Evolutionary conservation across 2,329 filamentous ascomycete species (phyloP), one percentile per base, ranked within the genome.

Genomic region (Ophiostoma piceae): DNA sequence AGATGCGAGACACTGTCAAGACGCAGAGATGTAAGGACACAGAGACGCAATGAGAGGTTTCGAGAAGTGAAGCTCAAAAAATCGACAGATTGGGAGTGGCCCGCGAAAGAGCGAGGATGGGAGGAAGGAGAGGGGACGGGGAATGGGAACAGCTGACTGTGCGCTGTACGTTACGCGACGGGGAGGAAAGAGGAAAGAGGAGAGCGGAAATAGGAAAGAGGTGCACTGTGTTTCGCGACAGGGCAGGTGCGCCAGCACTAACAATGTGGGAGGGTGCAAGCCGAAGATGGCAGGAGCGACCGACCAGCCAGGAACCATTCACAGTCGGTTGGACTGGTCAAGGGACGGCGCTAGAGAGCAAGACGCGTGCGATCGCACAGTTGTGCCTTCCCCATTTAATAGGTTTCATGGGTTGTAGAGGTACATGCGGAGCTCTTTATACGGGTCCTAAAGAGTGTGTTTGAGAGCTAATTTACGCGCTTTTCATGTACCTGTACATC

Each of bases 201-300:
- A 69, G 68, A 69, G 70, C 39, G 12, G 39, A 12, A 41, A 12
- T 41, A 64, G 67, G 67, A 65, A 64, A 39, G 37, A 54, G 64
- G 66, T 37, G 51, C 22, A 11, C 37, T 47, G 41, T 16, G 66
- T 67, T 65, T 70, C 70, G 70, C 70, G 70, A 71, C 70, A 57
- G 51, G 51, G 51, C 51, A 57, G 47, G 47, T 54, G 51, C 51
- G 51, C 51, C 51, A 57, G 51, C 22, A 57, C 11, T 57, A 47
- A 47, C 19, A n/a, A 43, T 43, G 41, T 43, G 41, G 41, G 41
- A 54, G n/a, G 32, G 57, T 29, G 57, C 8, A 62, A 32, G 54
- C 57, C 26, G 57, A 29, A 62, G 57, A 62, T 14, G 57, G 26
- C 57, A 62, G 57, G 26, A 62, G 22, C 26, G 57, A 62, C 51